Evolutionary conservation across 345 rosid species (phyloP).

Genomic region (Lepidium sativum): DNA sequence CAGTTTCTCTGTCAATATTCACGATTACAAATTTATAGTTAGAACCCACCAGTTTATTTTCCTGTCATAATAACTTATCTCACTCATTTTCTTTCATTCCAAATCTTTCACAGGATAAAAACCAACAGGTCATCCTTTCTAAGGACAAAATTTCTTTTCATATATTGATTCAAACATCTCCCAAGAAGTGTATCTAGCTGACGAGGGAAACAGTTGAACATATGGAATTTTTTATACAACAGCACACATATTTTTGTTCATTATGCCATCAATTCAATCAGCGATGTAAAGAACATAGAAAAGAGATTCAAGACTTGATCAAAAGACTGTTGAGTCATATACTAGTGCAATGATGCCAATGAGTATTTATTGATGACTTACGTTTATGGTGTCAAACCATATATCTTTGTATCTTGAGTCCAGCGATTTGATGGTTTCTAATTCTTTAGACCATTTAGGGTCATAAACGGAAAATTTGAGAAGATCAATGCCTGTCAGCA

Average conservation of each 20-base stretch:
- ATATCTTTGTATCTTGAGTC: constrained; percentile 44
- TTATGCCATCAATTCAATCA: too few species aligned
- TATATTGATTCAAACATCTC: not conserved
- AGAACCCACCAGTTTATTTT: not conserved
- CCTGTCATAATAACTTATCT: not conserved
- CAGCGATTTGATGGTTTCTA: constrained; percentile 47
- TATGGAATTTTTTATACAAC: not conserved
- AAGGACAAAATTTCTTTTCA: not conserved
- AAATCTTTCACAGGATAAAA: not conserved
- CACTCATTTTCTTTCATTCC: not conserved
- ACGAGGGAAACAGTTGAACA: not conserved
- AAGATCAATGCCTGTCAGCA: constrained; percentile 39
- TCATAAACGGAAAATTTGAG: constrained; percentile 46
- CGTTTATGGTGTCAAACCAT: constrained; percentile 38
- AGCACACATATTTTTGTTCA: not conserved
- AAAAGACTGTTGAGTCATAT: constrained; percentile 1
- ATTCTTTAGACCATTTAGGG: constrained; percentile 39
- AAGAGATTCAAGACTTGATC: not conserved
- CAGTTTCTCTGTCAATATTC: constrained; percentile 33
- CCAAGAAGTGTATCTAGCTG: constrained; percentile 5
- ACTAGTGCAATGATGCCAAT: not conserved
- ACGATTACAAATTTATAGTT: not conserved
- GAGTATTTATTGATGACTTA: constrained; percentile 34
- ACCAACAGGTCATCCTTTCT: not conserved
- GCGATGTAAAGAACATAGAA: too few species aligned